Evolutionary conservation across 2,329 filamentous ascomycete species (phyloP).

Genomic region (Cladosporium sp.): DNA sequence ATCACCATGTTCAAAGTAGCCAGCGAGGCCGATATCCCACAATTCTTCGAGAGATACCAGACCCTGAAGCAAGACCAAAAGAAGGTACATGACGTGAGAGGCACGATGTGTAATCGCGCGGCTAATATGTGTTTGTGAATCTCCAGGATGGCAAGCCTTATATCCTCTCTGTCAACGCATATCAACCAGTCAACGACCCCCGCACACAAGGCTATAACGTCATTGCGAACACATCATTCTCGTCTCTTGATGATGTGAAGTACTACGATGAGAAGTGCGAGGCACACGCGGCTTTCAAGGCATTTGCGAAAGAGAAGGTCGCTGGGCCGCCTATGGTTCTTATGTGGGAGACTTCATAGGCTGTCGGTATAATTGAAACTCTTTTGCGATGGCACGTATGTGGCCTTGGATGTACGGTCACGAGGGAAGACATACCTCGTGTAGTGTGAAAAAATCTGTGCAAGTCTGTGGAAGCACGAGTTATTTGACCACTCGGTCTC

Average conservation of each 20-base stretch:
- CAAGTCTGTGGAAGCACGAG: not conserved
- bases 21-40: slow-evolving; percentile 45
- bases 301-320: slow-evolving; percentile 22
- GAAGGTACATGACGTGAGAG: slow-evolving; percentile 46
- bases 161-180: slow-evolving; percentile 60
- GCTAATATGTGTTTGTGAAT: not conserved
- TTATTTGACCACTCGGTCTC: not conserved
- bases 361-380: not conserved
- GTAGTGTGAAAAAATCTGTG: not conserved
- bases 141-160: slow-evolving; percentile 69
- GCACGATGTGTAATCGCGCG: not conserved
- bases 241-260: slow-evolving; percentile 65
- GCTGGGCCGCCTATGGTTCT: slow-evolving; percentile 14
- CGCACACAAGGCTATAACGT: slow-evolving; percentile 67
- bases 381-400: not conserved
- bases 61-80: slow-evolving; percentile 44
- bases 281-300: slow-evolving; percentile 56
- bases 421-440: not conserved
- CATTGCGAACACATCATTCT: slow-evolving; percentile 63
- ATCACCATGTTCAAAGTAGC: slow-evolving; percentile 57
- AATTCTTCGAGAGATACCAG: slow-evolving; percentile 48
- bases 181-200: slow-evolving; percentile 56
- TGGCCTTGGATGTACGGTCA: not conserved
- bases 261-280: slow-evolving; percentile 65
- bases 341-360: slow-evolving; percentile 7